phyloP scores from a whole-genome alignment of 768 basidiomycete species.

The Tephrocybe sp. region DNA sequence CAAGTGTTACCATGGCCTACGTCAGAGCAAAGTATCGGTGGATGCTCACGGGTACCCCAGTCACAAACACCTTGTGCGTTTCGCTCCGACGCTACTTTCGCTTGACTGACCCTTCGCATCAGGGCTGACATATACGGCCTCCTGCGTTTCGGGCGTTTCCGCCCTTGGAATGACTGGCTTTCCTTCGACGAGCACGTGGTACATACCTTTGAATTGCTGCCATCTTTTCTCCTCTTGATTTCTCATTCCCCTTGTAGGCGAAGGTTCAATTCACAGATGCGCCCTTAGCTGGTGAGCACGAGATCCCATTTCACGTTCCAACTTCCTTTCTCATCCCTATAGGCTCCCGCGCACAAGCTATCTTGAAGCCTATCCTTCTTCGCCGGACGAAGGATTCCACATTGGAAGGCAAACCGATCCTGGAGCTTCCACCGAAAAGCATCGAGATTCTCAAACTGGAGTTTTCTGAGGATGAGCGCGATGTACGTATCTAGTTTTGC shows the following conservation, averaged over 20 bases:
- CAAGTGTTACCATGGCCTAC: conserved; percentile 58
- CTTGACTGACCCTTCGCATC: background rate
- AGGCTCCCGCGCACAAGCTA: conserved; percentile 63
- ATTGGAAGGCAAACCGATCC: conserved; percentile 66
- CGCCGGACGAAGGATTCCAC: conserved; percentile 70
- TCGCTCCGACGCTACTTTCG: background rate
- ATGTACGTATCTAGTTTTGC: conserved; percentile 36
- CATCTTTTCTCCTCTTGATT: background rate
- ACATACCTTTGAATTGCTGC: conserved; percentile 13
- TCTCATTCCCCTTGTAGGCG: conserved; percentile 29
- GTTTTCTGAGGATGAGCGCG: conserved; percentile 66
- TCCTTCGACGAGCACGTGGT: conserved; percentile 62
- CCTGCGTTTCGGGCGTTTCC: conserved; percentile 65
- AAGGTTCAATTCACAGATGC: conserved; percentile 57
- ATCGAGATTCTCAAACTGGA: conserved; percentile 59
- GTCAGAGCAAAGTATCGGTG: conserved; percentile 70
- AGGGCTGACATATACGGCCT: conserved; percentile 74
- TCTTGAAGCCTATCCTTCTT: conserved; percentile 67
- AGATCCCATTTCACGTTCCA: background rate
- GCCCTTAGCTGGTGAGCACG: conserved; percentile 55
- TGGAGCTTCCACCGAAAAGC: conserved; percentile 61
- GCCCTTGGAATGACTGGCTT: conserved; percentile 74
- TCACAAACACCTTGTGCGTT: conserved; percentile 66
- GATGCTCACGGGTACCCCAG: conserved; percentile 78
- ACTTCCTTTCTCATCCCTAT: background rate